A percentile compares a stretch with the other conserved stretches of the same genome.
Conservation (phyloP, 768 basidiomycete species). For the Termitomyces heimii region DNA sequence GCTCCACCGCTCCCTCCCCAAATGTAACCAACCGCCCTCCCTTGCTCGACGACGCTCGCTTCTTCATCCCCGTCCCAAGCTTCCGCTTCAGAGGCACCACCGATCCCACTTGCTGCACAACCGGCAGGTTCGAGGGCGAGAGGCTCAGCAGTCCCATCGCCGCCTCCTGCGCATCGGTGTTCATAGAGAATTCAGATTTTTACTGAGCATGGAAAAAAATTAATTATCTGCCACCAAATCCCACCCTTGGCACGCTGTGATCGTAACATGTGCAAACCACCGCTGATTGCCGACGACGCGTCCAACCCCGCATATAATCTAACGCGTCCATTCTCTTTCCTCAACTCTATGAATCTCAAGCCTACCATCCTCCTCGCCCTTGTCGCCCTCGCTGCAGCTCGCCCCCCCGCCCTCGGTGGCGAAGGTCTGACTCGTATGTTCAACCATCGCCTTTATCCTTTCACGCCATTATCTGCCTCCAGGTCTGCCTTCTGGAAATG, state of each 20-base stretch:
- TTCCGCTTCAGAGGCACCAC: conserved; percentile 10
- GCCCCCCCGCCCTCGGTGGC: background rate
- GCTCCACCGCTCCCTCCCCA: background rate
- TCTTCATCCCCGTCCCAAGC: conserved; percentile 21
- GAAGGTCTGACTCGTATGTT: too few species aligned
- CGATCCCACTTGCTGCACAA: background rate
- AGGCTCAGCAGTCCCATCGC: conserved; percentile 53
- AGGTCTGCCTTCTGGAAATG: too few species aligned
- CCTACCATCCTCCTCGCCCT: background rate
- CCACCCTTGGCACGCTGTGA: background rate
- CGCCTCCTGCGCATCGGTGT: conserved; percentile 47
- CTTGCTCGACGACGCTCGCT: conserved; percentile 11
- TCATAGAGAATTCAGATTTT: conserved; percentile 4
- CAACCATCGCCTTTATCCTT: too few species aligned
- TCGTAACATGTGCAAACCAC: background rate
- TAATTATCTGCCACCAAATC: background rate
- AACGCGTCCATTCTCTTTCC: background rate
- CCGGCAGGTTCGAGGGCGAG: conserved; percentile 17
- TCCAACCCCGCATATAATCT: background rate
- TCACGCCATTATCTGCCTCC: too few species aligned
- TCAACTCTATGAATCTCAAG: background rate
- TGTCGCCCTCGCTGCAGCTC: background rate
- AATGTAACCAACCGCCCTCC: background rate
- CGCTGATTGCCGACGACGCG: background rate
- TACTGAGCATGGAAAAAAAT: background rate